Evolutionary conservation across 352 stramenopile species (phyloP).

Genomic region (Phytophthora ramorum): DNA sequence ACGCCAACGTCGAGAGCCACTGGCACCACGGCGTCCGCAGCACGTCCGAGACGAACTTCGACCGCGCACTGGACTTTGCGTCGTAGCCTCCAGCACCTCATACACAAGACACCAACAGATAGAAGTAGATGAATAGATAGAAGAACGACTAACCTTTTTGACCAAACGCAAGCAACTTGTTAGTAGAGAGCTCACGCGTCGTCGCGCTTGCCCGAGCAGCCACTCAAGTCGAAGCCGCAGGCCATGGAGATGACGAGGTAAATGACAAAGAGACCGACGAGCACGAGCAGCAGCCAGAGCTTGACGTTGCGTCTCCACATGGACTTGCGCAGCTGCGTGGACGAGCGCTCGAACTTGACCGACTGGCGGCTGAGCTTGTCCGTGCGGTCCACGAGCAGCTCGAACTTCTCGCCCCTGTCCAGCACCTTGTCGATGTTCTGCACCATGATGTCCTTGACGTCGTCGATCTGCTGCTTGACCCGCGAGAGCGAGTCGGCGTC

Average conservation of each 20-base stretch:
- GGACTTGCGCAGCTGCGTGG: slow-evolving; percentile 82
- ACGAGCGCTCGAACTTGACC: slow-evolving; percentile 96
- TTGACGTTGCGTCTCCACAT: slow-evolving; percentile 93
- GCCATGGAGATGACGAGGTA: slow-evolving; percentile 90
- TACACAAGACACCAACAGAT: slow-evolving; percentile 12
- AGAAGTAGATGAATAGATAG: slow-evolving; percentile 41
- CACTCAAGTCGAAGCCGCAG: slow-evolving; percentile 86
- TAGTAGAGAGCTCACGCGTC: slow-evolving; percentile 23
- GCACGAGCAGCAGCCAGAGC: slow-evolving; percentile 82
- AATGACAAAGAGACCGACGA: slow-evolving; percentile 81
- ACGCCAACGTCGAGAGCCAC: slow-evolving; percentile 64
- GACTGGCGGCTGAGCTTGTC: slow-evolving; percentile 97
- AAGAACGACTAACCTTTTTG: slow-evolving; percentile 22
- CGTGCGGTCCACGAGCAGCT: slow-evolving; percentile 92
- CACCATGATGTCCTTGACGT: slow-evolving; percentile 99
- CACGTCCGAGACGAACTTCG: slow-evolving; percentile 77
- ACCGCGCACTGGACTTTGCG: slow-evolving; percentile 80
- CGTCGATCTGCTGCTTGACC: slow-evolving; percentile 97
- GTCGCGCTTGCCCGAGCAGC: slow-evolving; percentile 69
- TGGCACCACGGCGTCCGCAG: slow-evolving; percentile 78
- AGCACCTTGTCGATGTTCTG: slow-evolving; percentile 99
- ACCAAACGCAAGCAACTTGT: slow-evolving; percentile 1
- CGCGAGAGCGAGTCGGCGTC: slow-evolving; percentile 92
- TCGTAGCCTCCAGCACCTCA: slow-evolving; percentile 19
- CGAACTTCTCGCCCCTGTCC: slow-evolving; percentile 98